phyloP scores from a whole-genome alignment of 768 basidiomycete species.

The Suillus discolor region DNA sequence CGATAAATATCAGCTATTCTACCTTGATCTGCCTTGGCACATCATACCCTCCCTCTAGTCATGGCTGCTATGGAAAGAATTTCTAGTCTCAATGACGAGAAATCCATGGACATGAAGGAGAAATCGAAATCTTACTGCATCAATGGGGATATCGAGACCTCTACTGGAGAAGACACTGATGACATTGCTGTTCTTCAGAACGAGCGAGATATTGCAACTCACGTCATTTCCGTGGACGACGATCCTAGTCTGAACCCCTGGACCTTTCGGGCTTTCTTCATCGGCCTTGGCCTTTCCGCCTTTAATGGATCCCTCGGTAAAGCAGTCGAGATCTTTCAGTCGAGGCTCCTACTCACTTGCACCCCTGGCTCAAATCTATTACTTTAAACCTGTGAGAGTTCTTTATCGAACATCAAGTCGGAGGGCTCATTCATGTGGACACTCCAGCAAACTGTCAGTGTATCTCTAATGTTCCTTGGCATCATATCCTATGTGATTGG shows the following conservation, averaged over 20 bases:
- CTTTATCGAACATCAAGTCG: background rate
- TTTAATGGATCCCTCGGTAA: constrained; percentile 52
- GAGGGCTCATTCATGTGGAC: background rate
- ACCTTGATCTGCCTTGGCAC: background rate
- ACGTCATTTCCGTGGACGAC: constrained; percentile 44
- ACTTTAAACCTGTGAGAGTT: constrained; percentile 54
- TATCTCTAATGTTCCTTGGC: constrained; percentile 57
- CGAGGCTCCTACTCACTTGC: constrained; percentile 10
- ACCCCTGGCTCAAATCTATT: constrained; percentile 54
- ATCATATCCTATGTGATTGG: constrained; percentile 55
- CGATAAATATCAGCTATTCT: background rate
- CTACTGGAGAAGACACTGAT: constrained; percentile 11
- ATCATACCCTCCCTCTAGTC: constrained; percentile 5
- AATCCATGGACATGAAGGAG: constrained; percentile 25
- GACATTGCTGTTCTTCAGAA: constrained; percentile 31
- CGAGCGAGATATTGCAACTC: too few relatives aligned
- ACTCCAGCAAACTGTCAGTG: constrained; percentile 49
- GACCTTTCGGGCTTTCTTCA: constrained; percentile 50
- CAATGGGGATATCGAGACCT: constrained; percentile 38
- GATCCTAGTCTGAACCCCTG: constrained; percentile 30
- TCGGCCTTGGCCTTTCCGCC: constrained; percentile 55
- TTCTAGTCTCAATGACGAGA: constrained; percentile 19
- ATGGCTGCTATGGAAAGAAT: constrained; percentile 8
- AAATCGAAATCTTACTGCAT: constrained; percentile 31
- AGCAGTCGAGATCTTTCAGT: constrained; percentile 6